Evolutionary conservation across 257 asterid species (phyloP), one percentile per base, ranked within the genome.

Genomic region (Salvia splendens): DNA sequence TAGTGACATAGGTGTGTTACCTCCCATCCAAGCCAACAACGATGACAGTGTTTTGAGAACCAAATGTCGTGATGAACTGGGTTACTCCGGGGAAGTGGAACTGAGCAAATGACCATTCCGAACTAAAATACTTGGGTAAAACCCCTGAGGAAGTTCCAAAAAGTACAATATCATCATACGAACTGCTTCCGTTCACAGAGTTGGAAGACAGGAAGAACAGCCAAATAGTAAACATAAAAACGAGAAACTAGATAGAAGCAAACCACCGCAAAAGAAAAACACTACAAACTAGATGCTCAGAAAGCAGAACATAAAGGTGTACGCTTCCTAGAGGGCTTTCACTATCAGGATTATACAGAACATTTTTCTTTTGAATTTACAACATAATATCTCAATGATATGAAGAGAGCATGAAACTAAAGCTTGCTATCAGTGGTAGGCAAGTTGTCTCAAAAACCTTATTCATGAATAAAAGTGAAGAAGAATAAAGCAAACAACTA

Each of bases 31-130:
- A 72, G 84, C 97, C 91, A 48, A 81, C 78, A 46, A 83, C 77
- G 53, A 83, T 58, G 65, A 92, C 78, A 48, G 88, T 65, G 75
- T 89, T 87, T 69, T 84, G 96, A 80, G 96, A 73, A 74, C 87
- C 87, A 78, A 92, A 89, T 56, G 96, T 86, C 68, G 92, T 82
- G 63, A 82, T 84, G 78, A 84, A 87, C 52, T 74, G 89, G 68
- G 93, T 82, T 71, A 70, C 67, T 54, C 84, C 97, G 15, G 96
- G 88, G 78, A 89, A 79, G 81, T 80, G 98, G 48, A 87, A 84
- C 85, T 85, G 98, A 67, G 97, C 96, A 83, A 92, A 89, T 53
- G 98, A 92, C 98, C 98, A 89, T 73, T 89, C 98, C 32, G 98
- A 92, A 84, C 98, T 89, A 77, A 92, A 92, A 81, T 89, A 92